These are phyloP conservation scores for Ganoderma boninense DNA, from an alignment of 1,284 basidiomycete species.

Conservation along the genomic window DNA sequence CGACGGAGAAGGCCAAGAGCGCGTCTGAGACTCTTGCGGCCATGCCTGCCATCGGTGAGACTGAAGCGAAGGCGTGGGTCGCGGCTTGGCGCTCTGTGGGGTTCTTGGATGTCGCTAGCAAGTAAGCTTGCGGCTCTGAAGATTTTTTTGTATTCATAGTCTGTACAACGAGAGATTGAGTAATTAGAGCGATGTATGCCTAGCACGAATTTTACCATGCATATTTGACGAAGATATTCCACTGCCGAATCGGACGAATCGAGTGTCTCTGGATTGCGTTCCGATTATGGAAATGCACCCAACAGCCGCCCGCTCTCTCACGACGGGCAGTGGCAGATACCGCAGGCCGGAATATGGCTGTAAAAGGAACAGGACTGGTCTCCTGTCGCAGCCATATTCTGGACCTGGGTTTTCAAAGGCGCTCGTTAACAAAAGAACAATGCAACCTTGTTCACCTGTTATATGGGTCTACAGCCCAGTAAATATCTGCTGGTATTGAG, in stretches of 20 bases:
- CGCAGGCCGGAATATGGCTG: too few relatives aligned
- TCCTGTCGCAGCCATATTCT: too few relatives aligned
- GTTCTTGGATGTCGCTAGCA: slow-evolving; percentile 11
- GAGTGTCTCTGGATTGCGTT: too few relatives aligned
- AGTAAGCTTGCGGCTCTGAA: not conserved
- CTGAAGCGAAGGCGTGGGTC: slow-evolving; percentile 17
- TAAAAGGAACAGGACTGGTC: too few relatives aligned
- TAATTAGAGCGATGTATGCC: not conserved
- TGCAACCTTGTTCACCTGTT: too few relatives aligned
- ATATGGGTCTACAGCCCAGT: too few relatives aligned
- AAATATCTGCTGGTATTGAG: too few relatives aligned
- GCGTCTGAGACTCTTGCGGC: slow-evolving; percentile 17
- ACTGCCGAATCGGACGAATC: not conserved
- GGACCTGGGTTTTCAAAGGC: too few relatives aligned
- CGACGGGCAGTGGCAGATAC: too few relatives aligned
- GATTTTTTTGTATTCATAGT: not conserved
- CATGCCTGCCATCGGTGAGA: slow-evolving; percentile 13
- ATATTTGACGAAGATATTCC: not conserved
- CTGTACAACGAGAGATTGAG: not conserved
- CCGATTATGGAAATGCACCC: too few relatives aligned
- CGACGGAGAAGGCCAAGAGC: slow-evolving; percentile 12
- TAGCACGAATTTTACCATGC: not conserved
- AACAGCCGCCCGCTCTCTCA: too few relatives aligned
- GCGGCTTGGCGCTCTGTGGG: slow-evolving; percentile 19
- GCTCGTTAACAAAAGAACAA: too few relatives aligned